Evolutionary conservation across 2,329 filamentous ascomycete species (phyloP).

Genomic region (Zymoseptoria ardabiliae): DNA sequence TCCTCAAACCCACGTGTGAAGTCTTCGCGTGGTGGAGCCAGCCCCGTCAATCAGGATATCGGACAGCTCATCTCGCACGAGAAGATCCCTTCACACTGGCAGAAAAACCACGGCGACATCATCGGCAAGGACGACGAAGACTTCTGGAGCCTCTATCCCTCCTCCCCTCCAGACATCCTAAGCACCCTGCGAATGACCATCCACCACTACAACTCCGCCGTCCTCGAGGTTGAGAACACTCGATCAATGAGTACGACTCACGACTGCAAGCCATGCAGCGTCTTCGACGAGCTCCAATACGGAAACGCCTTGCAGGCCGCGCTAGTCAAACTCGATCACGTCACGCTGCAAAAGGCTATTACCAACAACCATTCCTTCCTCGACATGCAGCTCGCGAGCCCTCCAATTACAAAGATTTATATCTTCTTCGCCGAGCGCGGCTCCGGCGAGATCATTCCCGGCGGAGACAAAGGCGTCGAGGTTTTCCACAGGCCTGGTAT

Average conservation of each 20-base stretch:
- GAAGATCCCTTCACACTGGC: background rate
- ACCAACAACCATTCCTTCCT: background rate
- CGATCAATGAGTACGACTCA: background rate
- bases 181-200: background rate
- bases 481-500: background rate
- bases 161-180: background rate
- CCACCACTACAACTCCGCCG: background rate
- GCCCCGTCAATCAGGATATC: background rate
- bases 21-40: background rate
- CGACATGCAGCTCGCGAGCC: background rate
- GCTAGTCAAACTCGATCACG: background rate
- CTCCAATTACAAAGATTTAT: background rate
- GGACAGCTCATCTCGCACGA: background rate
- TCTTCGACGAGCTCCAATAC: background rate
- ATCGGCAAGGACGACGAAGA: background rate
- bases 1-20: background rate
- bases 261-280: background rate
- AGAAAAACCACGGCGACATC: background rate
- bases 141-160: background rate
- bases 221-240: background rate
- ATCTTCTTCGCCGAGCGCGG: background rate
- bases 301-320: background rate
- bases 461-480: background rate
- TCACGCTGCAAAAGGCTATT: background rate
- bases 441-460: background rate